Evolutionary conservation across 2,329 filamentous ascomycete species (phyloP).

Genomic region (Thielaviopsis cerberus): DNA sequence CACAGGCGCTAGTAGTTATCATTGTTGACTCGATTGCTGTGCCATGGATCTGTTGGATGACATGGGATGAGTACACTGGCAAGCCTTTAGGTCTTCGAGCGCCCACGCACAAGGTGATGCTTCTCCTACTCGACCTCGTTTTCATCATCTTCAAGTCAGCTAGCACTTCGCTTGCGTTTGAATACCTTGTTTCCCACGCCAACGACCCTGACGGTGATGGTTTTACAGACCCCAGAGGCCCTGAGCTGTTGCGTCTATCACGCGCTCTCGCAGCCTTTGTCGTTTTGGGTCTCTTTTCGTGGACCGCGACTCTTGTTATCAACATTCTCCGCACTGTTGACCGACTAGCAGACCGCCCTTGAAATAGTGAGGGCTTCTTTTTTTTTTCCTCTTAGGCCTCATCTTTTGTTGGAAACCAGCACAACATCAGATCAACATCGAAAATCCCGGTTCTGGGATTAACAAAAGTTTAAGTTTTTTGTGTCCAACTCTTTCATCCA

Average conservation of each 20-base stretch:
- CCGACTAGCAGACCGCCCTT: slow-evolving; percentile 29
- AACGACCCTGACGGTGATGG: slow-evolving; percentile 20
- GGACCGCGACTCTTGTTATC: slow-evolving; percentile 76
- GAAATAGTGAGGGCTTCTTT: neutral
- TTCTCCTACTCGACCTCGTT: slow-evolving; percentile 80
- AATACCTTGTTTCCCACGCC: slow-evolving; percentile 49
- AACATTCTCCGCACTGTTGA: slow-evolving; percentile 58
- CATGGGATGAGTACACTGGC: slow-evolving; percentile 87
- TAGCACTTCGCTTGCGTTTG: slow-evolving; percentile 78
- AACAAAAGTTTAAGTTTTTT: neutral
- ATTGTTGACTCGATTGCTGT: slow-evolving; percentile 76
- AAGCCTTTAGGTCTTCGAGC: slow-evolving; percentile 78
- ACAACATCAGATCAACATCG: neutral
- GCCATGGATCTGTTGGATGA: slow-evolving; percentile 82
- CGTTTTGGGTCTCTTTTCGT: slow-evolving; percentile 66
- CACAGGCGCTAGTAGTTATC: slow-evolving; percentile 74
- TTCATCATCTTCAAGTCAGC: slow-evolving; percentile 97
- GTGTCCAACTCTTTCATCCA: neutral
- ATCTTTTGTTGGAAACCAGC: neutral
- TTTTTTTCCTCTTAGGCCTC: neutral
- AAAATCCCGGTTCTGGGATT: neutral
- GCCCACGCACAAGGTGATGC: slow-evolving; percentile 65
- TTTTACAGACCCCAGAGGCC: slow-evolving; percentile 5
- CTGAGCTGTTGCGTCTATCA: slow-evolving; percentile 19
- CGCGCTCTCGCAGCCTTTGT: slow-evolving; percentile 61